Base-by-base conservation (phyloP, 768 basidiomycete genomes). In the Austroboletus festivus region DNA sequence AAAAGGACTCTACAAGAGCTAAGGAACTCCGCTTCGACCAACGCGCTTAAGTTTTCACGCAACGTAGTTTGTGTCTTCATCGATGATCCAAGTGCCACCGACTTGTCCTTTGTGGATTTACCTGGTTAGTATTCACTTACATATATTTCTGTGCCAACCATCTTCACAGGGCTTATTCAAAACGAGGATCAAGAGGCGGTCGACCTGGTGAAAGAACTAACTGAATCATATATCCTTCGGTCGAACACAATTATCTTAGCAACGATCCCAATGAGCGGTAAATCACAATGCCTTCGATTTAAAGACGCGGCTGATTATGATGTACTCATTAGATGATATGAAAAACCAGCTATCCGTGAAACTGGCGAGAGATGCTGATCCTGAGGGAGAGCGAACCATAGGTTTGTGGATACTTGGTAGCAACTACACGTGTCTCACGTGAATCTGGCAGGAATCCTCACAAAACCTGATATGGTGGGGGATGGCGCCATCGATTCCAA, bases 181-280 rank as follows among this genome's bases (percentile, higher is more conserved):
- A 81, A 83, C 34, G 73, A 73, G 24, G 65, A 68, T 0, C 50
- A 66, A 0, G 65, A 69, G 0, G 60, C 73, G 0, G 70, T 79
- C 18, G 62, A 70, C 0, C 61, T 82, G 7, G 76, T 88, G 19
- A 64, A 67, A 24, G 46, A 71, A 19, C 64, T 87, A 5, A 80
- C 78, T 0, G 71, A 71, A 28, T 56, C 61, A 3, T 71, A 80
- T 42, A 81, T 85, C 52, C 43, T 37, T 6, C 65, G 64, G n/a
- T 51, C 65, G 8, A 82, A 83, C 41, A 79, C 80, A 0, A 59
- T 89, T 11, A 81, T 88, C 45, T 71, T 89, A 1, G 75, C 86
- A 0, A 78, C 82, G 0, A 77, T 86, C 45, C 83, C 86, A 0
- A 82, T 84, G 73, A 78, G 69, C 42, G 83, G 85, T 82, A 50